phyloP scores from a whole-genome alignment of 2,329 filamentous ascomycete genomes.

The Fusarium sp. region DNA sequence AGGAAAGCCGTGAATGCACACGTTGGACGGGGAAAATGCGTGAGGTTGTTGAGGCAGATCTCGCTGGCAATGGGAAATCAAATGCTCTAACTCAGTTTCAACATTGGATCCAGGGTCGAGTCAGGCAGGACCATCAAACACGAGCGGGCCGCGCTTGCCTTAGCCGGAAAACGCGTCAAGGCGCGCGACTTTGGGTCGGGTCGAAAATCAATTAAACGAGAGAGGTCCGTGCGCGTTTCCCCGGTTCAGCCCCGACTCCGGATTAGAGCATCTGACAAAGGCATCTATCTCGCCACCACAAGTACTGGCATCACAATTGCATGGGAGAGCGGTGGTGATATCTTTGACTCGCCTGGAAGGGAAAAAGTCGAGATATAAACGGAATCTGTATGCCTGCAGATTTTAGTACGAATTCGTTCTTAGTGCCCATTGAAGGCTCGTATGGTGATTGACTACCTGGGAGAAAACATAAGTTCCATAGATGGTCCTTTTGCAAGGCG shows the following conservation, averaged over 20 bases:
- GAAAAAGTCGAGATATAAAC: too few species aligned
- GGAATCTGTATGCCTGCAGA: too few species aligned
- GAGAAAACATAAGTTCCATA: too few species aligned
- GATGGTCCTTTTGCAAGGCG: background rate
- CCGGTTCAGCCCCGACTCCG: background rate
- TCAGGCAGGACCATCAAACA: conserved; percentile 15
- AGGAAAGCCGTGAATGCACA: background rate
- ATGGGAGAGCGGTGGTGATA: too few species aligned
- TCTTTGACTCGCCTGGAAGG: too few species aligned
- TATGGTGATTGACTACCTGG: too few species aligned
- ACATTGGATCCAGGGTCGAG: conserved; percentile 4
- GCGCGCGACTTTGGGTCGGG: conserved; percentile 31
- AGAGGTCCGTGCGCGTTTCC: conserved; percentile 29
- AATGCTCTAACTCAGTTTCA: conserved; percentile 21
- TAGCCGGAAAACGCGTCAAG: conserved; percentile 38
- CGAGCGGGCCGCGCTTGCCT: conserved; percentile 34
- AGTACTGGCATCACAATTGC: too few species aligned
- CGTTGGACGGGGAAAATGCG: conserved; percentile 2
- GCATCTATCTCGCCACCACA: too few species aligned
- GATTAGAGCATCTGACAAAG: background rate
- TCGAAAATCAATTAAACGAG: conserved; percentile 41
- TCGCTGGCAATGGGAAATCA: conserved; percentile 5
- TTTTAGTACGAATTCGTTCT: too few species aligned
- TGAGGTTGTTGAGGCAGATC: conserved; percentile 20
- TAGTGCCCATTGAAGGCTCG: too few species aligned